These are phyloP conservation scores for Tolypocladium guangdongense DNA, from an alignment of 2,329 filamentous ascomycete species.

Conservation along the genomic window DNA sequence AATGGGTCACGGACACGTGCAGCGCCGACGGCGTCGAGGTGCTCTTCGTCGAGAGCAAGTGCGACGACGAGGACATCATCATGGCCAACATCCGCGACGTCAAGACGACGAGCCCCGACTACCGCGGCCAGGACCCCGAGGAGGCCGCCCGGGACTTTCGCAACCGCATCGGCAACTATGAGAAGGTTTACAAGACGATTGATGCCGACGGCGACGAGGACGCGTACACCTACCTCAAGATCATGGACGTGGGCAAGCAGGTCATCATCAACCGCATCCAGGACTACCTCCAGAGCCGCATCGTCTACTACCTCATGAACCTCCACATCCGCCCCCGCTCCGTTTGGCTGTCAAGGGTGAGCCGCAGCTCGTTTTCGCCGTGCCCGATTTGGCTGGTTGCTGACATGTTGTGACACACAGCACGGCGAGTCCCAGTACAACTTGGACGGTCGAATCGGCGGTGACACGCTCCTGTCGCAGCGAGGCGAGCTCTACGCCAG, in stretches of 20 bases:
- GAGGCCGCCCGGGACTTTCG: slow-evolving; percentile 83
- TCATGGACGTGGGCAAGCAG: slow-evolving; percentile 90
- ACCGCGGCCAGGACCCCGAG: slow-evolving; percentile 88
- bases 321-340: slow-evolving; percentile 93
- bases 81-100: slow-evolving; percentile 98
- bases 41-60: slow-evolving; percentile 93
- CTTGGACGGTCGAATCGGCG: slow-evolving; percentile 80
- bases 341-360: slow-evolving; percentile 88
- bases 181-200: slow-evolving; percentile 91
- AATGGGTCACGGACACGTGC: slow-evolving; percentile 83
- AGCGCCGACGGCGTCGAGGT: slow-evolving; percentile 71
- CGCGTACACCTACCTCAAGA: slow-evolving; percentile 87
- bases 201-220: slow-evolving; percentile 70
- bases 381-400: not conserved
- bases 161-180: slow-evolving; percentile 90
- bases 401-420: slow-evolving; percentile 27
- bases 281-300: slow-evolving; percentile 90
- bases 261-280: slow-evolving; percentile 97
- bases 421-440: slow-evolving; percentile 95
- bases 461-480: slow-evolving; percentile 76
- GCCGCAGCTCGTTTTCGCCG: slow-evolving; percentile 17
- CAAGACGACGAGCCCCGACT: slow-evolving; percentile 93
- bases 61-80: slow-evolving; percentile 89
- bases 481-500: slow-evolving; percentile 81
- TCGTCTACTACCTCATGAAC: slow-evolving; percentile 98